These are phyloP conservation scores for Globisporangium ultimum DNA, from an alignment of 352 stramenopile genomes.

Conservation along the genomic window DNA sequence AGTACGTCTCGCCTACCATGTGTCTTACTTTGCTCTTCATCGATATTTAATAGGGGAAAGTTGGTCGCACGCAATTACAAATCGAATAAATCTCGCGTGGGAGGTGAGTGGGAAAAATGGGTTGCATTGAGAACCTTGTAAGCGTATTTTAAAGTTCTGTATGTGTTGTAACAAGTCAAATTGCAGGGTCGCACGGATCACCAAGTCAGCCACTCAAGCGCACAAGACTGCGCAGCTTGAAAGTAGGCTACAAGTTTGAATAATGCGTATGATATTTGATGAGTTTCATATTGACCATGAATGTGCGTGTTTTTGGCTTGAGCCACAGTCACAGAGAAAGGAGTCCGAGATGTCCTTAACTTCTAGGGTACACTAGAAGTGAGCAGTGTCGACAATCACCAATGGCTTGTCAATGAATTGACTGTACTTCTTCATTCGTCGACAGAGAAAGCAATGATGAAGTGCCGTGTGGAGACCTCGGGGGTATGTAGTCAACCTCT, in stretches of 20 bases:
- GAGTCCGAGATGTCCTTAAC: conserved; percentile 4
- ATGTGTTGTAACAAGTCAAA: conserved; percentile 19
- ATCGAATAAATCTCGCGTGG: conserved; percentile 61
- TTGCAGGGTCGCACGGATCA: conserved; percentile 32
- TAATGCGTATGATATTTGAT: not conserved
- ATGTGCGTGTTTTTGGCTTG: not conserved
- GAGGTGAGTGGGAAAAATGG: conserved; percentile 31
- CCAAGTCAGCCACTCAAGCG: conserved; percentile 46
- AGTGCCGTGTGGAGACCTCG: too few species aligned
- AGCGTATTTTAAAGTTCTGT: not conserved
- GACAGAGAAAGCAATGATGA: too few species aligned
- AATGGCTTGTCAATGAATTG: not conserved
- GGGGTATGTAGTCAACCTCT: too few species aligned
- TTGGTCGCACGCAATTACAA: conserved; percentile 66
- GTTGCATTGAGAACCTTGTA: not conserved
- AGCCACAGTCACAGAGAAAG: conserved; percentile 10
- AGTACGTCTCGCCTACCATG: not conserved
- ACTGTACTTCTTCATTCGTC: too few species aligned
- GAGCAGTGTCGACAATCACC: too few species aligned
- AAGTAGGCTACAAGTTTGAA: conserved; percentile 18
- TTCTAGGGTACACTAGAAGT: not conserved
- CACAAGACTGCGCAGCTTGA: conserved; percentile 36
- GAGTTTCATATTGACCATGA: not conserved
- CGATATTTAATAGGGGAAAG: conserved; percentile 41
- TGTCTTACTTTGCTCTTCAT: not conserved